These are phyloP conservation scores for Talaromyces sp. DNA, from an alignment of 2,329 filamentous ascomycete species.

Conservation along the genomic window DNA sequence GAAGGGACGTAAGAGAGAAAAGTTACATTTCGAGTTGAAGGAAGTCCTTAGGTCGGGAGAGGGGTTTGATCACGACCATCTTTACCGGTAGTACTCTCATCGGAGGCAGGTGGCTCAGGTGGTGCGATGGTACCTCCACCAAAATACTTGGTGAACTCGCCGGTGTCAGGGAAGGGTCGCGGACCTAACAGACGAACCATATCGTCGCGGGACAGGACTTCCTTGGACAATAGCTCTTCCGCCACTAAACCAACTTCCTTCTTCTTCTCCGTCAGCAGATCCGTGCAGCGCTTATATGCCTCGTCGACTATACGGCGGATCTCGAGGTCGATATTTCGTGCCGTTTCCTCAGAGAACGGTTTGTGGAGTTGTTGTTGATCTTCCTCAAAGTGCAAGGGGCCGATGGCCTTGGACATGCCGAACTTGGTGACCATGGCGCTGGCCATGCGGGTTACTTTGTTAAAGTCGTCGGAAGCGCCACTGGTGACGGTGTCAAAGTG, in stretches of 20 bases:
- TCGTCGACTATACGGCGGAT: constrained; percentile 88
- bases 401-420: constrained; percentile 95
- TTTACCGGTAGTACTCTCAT: constrained; percentile 41
- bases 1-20: background rate
- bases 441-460: constrained; percentile 94
- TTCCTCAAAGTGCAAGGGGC: constrained; percentile 84
- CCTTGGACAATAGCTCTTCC: constrained; percentile 87
- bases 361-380: constrained; percentile 82
- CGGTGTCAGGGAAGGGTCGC: constrained; percentile 75
- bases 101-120: constrained; percentile 37
- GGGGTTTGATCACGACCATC: constrained; percentile 36
- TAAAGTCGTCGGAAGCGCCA: constrained; percentile 94
- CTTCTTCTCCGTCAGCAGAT: constrained; percentile 80
- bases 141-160: constrained; percentile 96
- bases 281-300: constrained; percentile 85
- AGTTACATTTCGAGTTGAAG: background rate
- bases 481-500: constrained; percentile 97
- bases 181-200: constrained; percentile 83
- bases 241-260: constrained; percentile 82
- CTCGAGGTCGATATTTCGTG: constrained; percentile 85
- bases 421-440: constrained; percentile 99
- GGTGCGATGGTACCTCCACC: constrained; percentile 55
- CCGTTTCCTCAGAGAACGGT: constrained; percentile 92
- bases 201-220: constrained; percentile 86
- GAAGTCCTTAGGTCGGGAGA: constrained; percentile 19